A percentile compares a stretch with the other conserved stretches of the same genome.
Evolutionary conservation across 441 rosid species (phyloP).

Genomic region (Omphalea diandra): DNA sequence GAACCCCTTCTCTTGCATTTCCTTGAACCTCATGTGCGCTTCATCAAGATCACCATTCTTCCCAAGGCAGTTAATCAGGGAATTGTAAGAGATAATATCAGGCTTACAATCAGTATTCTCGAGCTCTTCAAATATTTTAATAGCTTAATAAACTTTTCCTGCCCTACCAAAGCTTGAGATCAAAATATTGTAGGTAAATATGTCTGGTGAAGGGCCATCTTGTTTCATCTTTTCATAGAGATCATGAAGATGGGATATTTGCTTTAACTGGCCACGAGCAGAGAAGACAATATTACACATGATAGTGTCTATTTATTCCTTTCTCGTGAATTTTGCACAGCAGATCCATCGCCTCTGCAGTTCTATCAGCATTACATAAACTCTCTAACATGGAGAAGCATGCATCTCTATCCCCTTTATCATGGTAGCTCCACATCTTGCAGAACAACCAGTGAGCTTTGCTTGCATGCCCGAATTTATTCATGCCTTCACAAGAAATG

Average conservation of each 20-base stretch:
- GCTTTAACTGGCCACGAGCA: constrained; percentile 72
- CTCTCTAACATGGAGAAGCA: constrained; percentile 75
- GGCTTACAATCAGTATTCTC: constrained; percentile 68
- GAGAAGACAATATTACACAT: constrained; percentile 80
- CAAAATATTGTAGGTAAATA: constrained; percentile 80
- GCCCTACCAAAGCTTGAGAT: constrained; percentile 78
- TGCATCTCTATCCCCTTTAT: constrained; percentile 73
- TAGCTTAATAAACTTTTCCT: constrained; percentile 65
- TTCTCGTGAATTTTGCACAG: constrained; percentile 70
- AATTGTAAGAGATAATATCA: constrained; percentile 79
- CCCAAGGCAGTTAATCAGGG: constrained; percentile 89
- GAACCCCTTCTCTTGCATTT: constrained; percentile 90
- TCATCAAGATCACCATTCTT: constrained; percentile 91
- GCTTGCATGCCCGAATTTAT: constrained; percentile 72
- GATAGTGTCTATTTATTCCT: constrained; percentile 57
- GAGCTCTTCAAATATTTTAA: constrained; percentile 76
- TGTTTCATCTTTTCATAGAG: constrained; percentile 75
- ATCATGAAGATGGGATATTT: constrained; percentile 63
- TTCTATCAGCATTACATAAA: constrained; percentile 72
- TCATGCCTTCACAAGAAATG: constrained; percentile 69
- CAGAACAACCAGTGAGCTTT: constrained; percentile 90
- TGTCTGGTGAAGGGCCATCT: constrained; percentile 70
- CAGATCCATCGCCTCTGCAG: constrained; percentile 78
- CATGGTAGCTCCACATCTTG: constrained; percentile 89
- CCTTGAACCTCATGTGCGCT: constrained; percentile 89